Conservation (phyloP, 2,329 filamentous ascomycete genomes). For the Talaromyces rugulosus region DNA sequence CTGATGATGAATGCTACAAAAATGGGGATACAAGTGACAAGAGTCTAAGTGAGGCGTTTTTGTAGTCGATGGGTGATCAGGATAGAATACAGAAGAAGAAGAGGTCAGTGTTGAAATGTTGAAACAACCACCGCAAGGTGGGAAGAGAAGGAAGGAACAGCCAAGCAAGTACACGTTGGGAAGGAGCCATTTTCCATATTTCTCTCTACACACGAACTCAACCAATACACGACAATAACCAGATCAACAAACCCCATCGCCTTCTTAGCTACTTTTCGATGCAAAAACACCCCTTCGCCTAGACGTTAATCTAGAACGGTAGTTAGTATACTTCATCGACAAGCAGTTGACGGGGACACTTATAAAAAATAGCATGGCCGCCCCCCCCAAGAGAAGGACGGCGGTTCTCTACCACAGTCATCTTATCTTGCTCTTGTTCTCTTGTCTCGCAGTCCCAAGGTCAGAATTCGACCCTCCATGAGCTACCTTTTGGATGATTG, state of each 20-base stretch:
- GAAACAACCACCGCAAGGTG: neutral
- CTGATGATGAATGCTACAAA: neutral
- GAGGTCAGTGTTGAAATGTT: neutral
- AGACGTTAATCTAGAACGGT: conserved; percentile 10
- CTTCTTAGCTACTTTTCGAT: neutral
- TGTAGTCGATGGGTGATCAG: neutral
- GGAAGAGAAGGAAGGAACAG: neutral
- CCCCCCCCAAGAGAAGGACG: conserved; percentile 24
- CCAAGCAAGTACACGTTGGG: neutral
- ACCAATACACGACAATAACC: neutral
- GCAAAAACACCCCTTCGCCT: neutral
- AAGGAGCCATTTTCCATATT: neutral
- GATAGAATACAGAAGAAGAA: neutral
- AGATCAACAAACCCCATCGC: neutral
- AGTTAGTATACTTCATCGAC: conserved; percentile 26
- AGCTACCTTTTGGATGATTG: neutral
- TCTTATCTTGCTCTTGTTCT: neutral
- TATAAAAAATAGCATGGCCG: conserved; percentile 36
- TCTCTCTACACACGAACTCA: neutral
- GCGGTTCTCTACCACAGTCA: conserved; percentile 18
- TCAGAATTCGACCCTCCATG: neutral
- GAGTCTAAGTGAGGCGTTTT: neutral
- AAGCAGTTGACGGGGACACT: conserved; percentile 21
- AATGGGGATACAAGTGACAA: conserved; percentile 1
- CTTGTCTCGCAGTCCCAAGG: neutral